These are phyloP conservation scores for Boletus mariae DNA, from an alignment of 1,284 basidiomycete genomes.

Conservation along the genomic window DNA sequence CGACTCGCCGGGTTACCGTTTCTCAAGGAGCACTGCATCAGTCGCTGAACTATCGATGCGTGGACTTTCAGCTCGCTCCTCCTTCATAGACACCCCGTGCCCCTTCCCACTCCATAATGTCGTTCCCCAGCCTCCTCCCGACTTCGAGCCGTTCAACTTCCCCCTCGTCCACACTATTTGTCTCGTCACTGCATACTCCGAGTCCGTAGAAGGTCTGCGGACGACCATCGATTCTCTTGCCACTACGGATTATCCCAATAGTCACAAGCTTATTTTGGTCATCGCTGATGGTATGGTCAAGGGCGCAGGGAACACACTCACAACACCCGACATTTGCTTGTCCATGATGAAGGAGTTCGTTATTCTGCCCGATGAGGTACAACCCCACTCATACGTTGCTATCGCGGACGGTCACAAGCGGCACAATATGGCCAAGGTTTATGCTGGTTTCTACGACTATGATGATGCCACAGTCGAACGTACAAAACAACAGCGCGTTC, in stretches of 20 bases:
- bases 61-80: conserved; percentile 38
- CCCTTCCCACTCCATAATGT: conserved; percentile 92
- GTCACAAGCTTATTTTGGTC: conserved; percentile 93
- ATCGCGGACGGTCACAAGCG: conserved; percentile 99
- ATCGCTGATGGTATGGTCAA: conserved; percentile 99
- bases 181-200: conserved; percentile 97
- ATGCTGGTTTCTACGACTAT: conserved; percentile 96
- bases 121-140: conserved; percentile 87
- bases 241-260: conserved; percentile 98
- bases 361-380: conserved; percentile 81
- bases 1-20: conserved; percentile 70
- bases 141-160: conserved; percentile 96
- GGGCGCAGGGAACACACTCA: conserved; percentile 83
- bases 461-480: conserved; percentile 89
- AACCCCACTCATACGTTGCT: conserved; percentile 94
- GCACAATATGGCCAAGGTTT: conserved; percentile 99
- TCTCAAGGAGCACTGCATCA: conserved; percentile 82
- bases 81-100: conserved; percentile 66
- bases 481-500: conserved; percentile 95
- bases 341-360: conserved; percentile 98
- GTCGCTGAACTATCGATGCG: conserved; percentile 42
- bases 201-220: conserved; percentile 93
- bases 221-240: conserved; percentile 97
- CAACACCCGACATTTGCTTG: conserved; percentile 93
- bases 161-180: conserved; percentile 93